Percentiles rank a stretch among this genome's conserved stretches.
Conservation (phyloP, 208 protist species). For the Leishmania arabica region DNA sequence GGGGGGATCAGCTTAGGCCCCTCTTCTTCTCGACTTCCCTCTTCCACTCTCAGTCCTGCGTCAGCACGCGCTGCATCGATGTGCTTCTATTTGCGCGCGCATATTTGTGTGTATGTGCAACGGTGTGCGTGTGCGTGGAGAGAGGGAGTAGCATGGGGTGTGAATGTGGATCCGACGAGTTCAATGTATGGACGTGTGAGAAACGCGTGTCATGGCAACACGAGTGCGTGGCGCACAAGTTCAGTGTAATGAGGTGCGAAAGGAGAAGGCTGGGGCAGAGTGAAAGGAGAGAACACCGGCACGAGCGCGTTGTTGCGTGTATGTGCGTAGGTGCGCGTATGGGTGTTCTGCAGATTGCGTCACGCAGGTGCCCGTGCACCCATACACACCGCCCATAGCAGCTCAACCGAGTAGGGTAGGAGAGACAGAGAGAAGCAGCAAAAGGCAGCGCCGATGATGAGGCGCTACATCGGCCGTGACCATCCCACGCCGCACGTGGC, state of each 20-base stretch:
- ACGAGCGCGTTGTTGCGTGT: not conserved
- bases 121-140: not conserved
- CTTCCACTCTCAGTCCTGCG: not conserved
- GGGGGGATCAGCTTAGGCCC: not conserved
- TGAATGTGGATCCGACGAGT: not conserved
- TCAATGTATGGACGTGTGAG: not conserved
- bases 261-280: not conserved
- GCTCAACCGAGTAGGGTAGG: not conserved
- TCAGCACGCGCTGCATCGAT: not conserved
- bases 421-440: conserved; percentile 4
- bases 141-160: not conserved
- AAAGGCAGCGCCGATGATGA: not conserved
- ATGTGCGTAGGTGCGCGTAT: not conserved
- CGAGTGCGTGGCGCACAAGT: not conserved
- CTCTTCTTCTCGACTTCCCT: not conserved
- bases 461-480: not conserved
- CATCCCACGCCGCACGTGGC: not conserved
- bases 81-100: no score
- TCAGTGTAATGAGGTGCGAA: not conserved
- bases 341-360: not conserved
- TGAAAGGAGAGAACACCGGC: not conserved
- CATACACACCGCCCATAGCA: not conserved
- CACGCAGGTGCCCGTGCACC: not conserved
- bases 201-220: not conserved
- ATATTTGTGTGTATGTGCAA: not conserved